These are phyloP conservation scores for Colletotrichum godetiae DNA, from an alignment of 2,329 filamentous ascomycete genomes.

Conservation along the genomic window DNA sequence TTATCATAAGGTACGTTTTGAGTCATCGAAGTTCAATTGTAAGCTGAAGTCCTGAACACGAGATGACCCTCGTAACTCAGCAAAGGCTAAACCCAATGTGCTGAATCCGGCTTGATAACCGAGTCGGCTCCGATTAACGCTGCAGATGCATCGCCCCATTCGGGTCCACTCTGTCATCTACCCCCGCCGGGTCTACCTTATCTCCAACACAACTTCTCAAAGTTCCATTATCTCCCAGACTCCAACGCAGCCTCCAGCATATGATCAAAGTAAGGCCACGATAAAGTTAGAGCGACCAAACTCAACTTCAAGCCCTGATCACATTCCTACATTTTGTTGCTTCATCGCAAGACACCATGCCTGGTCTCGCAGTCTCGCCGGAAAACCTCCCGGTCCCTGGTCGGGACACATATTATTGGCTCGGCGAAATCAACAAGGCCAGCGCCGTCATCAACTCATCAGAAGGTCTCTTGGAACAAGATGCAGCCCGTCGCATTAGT, in stretches of 20 bases:
- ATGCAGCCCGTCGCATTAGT: constrained; percentile 1
- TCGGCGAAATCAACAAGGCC: constrained; percentile 32
- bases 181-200: constrained; percentile 25
- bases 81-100: background rate
- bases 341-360: background rate
- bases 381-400: constrained; percentile 23
- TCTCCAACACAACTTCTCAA: background rate
- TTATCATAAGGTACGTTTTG: background rate
- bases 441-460: constrained; percentile 31
- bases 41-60: background rate
- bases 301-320: no score
- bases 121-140: constrained; percentile 23
- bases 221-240: no score
- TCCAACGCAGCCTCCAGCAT: no score
- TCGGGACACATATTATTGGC: constrained; percentile 29
- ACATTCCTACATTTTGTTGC: no score
- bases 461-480: constrained; percentile 17
- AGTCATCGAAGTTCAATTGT: background rate
- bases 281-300: background rate
- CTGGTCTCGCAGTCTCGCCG: background rate
- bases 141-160: constrained; percentile 18
- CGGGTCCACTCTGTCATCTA: constrained; percentile 2
- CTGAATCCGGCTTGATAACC: constrained; percentile 1
- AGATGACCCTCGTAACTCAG: background rate
- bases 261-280: background rate